Conservation (phyloP, 1,139 yeast species). For the Chernovozyma aurita region DNA sequence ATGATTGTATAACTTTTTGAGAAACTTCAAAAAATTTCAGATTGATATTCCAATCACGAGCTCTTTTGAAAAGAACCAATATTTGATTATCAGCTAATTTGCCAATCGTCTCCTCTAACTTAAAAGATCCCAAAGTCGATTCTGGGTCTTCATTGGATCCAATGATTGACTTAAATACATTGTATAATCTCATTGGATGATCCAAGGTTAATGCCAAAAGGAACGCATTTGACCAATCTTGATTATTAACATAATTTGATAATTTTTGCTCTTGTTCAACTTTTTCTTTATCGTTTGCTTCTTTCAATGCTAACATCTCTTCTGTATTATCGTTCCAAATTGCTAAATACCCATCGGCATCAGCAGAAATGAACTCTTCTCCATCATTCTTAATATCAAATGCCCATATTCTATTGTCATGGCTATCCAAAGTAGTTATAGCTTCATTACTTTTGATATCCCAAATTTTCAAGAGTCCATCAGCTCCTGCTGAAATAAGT, state of each 20-base stretch:
- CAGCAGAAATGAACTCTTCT: constrained; percentile 71
- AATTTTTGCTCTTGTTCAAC: constrained; percentile 88
- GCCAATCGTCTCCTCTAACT: constrained; percentile 63
- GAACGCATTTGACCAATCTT: constrained; percentile 88
- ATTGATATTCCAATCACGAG: constrained; percentile 94
- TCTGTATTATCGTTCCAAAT: constrained; percentile 88
- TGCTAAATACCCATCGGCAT: constrained; percentile 89
- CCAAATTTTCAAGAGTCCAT: constrained; percentile 92
- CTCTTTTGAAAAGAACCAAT: constrained; percentile 57
- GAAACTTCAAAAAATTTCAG: constrained; percentile 76
- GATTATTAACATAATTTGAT: constrained; percentile 61
- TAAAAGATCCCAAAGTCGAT: constrained; percentile 54
- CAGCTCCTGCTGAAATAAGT: constrained; percentile 85
- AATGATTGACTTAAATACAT: constrained; percentile 59
- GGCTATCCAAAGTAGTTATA: constrained; percentile 80
- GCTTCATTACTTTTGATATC: constrained; percentile 74
- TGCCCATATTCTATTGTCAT: constrained; percentile 94
- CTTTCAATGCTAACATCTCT: constrained; percentile 50
- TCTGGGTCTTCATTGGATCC: constrained; percentile 39
- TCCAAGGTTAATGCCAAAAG: constrained; percentile 77
- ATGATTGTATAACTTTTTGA: constrained; percentile 66
- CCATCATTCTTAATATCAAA: constrained; percentile 66
- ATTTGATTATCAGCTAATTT: constrained; percentile 59
- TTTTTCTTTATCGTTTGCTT: constrained; percentile 48
- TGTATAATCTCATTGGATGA: constrained; percentile 80